These are phyloP conservation scores for Calycina herbarum DNA, from an alignment of 2,329 filamentous ascomycete genomes.

Conservation along the genomic window DNA sequence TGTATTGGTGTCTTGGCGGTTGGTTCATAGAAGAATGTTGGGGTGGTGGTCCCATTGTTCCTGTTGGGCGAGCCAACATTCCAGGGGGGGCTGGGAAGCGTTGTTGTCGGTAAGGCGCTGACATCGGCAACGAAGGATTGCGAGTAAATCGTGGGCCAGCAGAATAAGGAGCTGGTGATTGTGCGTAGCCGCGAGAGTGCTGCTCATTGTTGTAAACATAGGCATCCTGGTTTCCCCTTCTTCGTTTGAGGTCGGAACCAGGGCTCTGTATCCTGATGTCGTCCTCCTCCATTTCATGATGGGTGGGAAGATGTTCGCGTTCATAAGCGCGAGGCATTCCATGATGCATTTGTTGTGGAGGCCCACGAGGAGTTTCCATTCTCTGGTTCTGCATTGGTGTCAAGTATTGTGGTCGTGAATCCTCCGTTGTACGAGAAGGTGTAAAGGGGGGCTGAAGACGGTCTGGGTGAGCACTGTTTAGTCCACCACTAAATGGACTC, in stretches of 20 bases:
- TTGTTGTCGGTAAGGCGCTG: slow-evolving; percentile 43
- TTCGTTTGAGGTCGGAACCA: slow-evolving; percentile 60
- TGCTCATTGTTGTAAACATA: slow-evolving; percentile 53
- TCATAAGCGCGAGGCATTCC: slow-evolving; percentile 26
- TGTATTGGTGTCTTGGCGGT: slow-evolving; percentile 30
- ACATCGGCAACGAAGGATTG: slow-evolving; percentile 32
- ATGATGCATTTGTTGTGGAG: slow-evolving; percentile 24
- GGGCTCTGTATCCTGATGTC: slow-evolving; percentile 43
- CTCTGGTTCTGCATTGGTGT: slow-evolving; percentile 28
- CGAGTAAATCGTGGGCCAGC: slow-evolving; percentile 29
- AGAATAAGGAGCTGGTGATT: slow-evolving; percentile 40
- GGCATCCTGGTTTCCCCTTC: slow-evolving; percentile 54
- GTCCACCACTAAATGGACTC: slow-evolving; percentile 33
- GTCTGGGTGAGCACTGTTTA: slow-evolving; percentile 25
- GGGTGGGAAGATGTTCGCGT: slow-evolving; percentile 33
- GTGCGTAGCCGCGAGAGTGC: slow-evolving; percentile 41
- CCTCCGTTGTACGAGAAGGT: slow-evolving; percentile 23
- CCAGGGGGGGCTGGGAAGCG: slow-evolving; percentile 29
- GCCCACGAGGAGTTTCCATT: slow-evolving; percentile 40
- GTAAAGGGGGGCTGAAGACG: slow-evolving; percentile 27
- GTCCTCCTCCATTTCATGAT: slow-evolving; percentile 40
- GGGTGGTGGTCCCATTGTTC: slow-evolving; percentile 36
- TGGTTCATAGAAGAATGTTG: slow-evolving; percentile 32
- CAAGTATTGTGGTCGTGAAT: slow-evolving; percentile 26
- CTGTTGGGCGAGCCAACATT: slow-evolving; percentile 25